Evolutionary conservation across 2,329 filamentous ascomycete species (phyloP).

Genomic region (Septoria petroselini): DNA sequence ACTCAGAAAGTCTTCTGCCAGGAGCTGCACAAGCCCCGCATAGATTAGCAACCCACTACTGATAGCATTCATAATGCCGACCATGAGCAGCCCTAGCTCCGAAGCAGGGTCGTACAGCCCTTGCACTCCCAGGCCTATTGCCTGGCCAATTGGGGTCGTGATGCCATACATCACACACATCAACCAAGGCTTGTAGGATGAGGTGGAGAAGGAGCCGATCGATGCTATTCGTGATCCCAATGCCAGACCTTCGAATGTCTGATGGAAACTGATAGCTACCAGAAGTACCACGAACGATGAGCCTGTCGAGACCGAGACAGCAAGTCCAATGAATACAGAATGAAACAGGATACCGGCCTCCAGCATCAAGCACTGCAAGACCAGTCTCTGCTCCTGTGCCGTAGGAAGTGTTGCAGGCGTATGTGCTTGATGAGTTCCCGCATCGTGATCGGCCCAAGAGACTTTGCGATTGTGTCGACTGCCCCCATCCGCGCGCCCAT

Average conservation of each 20-base stretch:
- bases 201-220: slow-evolving; percentile 66
- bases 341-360: slow-evolving; percentile 78
- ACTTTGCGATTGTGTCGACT: slow-evolving; percentile 20
- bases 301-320: slow-evolving; percentile 65
- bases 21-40: slow-evolving; percentile 50
- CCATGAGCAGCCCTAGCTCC: slow-evolving; percentile 49
- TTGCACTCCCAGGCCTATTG: slow-evolving; percentile 50
- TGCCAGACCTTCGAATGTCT: slow-evolving; percentile 67
- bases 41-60: slow-evolving; percentile 49
- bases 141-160: slow-evolving; percentile 52
- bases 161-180: slow-evolving; percentile 63
- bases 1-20: slow-evolving; percentile 56
- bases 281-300: slow-evolving; percentile 63
- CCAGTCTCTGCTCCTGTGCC: slow-evolving; percentile 57
- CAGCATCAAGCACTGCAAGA: slow-evolving; percentile 70
- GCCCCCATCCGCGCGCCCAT: slow-evolving; percentile 20
- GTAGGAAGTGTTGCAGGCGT: slow-evolving; percentile 30
- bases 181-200: slow-evolving; percentile 70
- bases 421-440: slow-evolving; percentile 6
- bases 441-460: slow-evolving; percentile 24
- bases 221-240: slow-evolving; percentile 68
- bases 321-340: slow-evolving; percentile 73
- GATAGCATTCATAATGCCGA: slow-evolving; percentile 52
- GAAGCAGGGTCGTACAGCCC: slow-evolving; percentile 51
- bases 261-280: slow-evolving; percentile 68